Evolutionary conservation across 108 stramenopile genomes (phyloP), one percentile per base, ranked within the genome.

Genomic region (Craspedostauros australis): DNA sequence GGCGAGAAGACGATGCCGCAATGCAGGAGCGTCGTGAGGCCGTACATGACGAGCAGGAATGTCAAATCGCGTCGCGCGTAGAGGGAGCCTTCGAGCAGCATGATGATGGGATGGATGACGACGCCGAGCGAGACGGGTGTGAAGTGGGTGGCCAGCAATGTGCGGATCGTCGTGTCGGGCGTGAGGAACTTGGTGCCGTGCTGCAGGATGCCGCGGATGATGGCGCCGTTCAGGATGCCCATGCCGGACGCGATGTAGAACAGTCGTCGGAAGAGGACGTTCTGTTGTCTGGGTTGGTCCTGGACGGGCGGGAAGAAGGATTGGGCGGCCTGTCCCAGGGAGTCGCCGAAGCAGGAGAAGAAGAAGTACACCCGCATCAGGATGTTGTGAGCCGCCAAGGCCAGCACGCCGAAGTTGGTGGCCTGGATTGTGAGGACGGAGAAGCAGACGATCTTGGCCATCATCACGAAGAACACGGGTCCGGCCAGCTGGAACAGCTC

Each of bases 291-390:
- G 29, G 70, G 60, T 39, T 54, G 54, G 31, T 76, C 74, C 39
- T 75, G 53, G 11, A 89, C 68, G 26, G 67, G 75, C 0, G 96
- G 96, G 18, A 94, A 60, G 54, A 90, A 96, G 14, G 85, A 83
- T 60, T 96, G 96, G 12, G 91, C 84, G 1, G 87, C 72, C 55
- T 92, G 90, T 19, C 73, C 61, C 4, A 96, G 21, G 2, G 90
- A 77, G 59, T 97, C 94, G 5, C 94, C 95, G 46, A 93, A 87
- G 11, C 89, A 95, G 6, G 62, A 69, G 69, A 88, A 95, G 64
- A 95, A 95, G 73, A 94, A 95, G 71, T 92, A 95, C 28, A 95
- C 57, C 34, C 88, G 54, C 73, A 93, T 76, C 67, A 91, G 68
- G 32, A 95, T 82, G 49, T 87, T 91, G 60, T 93, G 91, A 36